Evolutionary conservation across 805 yeast genomes (phyloP).

Genomic region (Huiozyma sinensis): DNA sequence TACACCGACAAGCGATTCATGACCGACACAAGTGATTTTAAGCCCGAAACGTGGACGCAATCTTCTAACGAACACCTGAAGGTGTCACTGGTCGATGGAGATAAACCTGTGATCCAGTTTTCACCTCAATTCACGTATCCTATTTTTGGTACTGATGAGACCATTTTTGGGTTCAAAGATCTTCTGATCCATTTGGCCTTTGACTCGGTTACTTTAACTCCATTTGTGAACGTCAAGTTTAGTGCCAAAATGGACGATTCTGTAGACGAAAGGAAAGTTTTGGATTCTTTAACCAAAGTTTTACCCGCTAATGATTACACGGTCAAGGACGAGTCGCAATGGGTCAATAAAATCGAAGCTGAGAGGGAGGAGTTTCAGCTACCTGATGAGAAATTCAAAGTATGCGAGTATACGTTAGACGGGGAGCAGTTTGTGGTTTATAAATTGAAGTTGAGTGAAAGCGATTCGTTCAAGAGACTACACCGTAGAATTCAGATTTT

Average conservation of each 20-base stretch:
- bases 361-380: constrained; percentile 29
- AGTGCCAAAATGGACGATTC: constrained; percentile 40
- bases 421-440: constrained; percentile 41
- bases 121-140: constrained; percentile 83
- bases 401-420: constrained; percentile 27
- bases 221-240: constrained; percentile 56
- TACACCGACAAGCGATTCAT: background rate
- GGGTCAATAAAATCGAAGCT: constrained; percentile 55
- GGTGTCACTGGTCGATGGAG: constrained; percentile 50
- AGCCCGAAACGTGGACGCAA: constrained; percentile 65
- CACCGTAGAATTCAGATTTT: constrained; percentile 69
- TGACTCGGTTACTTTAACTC: constrained; percentile 63
- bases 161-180: constrained; percentile 72
- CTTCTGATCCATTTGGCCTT: constrained; percentile 57
- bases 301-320: constrained; percentile 51
- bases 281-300: constrained; percentile 40
- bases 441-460: constrained; percentile 27
- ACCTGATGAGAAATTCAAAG: constrained; percentile 29
- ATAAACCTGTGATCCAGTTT: constrained; percentile 49
- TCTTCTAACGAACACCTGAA: constrained; percentile 61
- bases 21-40: constrained; percentile 23
- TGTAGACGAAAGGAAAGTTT: constrained; percentile 42
- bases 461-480: constrained; percentile 28
- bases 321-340: constrained; percentile 50
- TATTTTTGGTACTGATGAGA: constrained; percentile 84